Base-by-base conservation (phyloP, 2,329 filamentous ascomycete species). In the Colletotrichum gloeosporioides region DNA sequence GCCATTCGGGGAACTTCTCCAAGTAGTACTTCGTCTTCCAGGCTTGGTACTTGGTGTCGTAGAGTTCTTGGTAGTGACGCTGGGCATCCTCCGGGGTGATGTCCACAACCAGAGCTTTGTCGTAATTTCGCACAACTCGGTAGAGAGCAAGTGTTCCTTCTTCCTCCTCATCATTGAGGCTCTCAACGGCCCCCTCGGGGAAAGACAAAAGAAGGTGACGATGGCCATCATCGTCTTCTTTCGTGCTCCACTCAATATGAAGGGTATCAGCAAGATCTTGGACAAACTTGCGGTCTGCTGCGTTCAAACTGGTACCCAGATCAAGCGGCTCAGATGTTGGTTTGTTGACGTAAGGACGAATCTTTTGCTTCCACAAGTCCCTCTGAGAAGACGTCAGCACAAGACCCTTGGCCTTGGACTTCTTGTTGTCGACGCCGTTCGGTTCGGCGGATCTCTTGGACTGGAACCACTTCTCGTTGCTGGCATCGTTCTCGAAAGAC, bases 21-120 rank as follows among this genome's bases (percentile, higher is more conserved):
- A 91, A 89, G 85, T 99, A 99, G 86, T 99, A 98, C 77, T 95
- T 93, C 84, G 98, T 93, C 87, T 98, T 99, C 97, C 97, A 99
- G 73, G 93, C 91, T 77, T 93, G 89, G 82, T 99, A 99, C 82
- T 98, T 98, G 79, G 95, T 88, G 80, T 98, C 93, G 84, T 99
- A 99, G 80, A 97, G 93, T 83, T 93, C 90, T 80, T 98, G 92
- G 84, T 96, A 94, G 22, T 93, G 91, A 66, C 92, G 90, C 83
- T 97, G 93, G 18, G 94, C 94, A 81, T 98, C 94, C 79, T 96
- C 95, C 2, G 93, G 87, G 3, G 94, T 94, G 64, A 95, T 86
- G 80, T 99, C 96, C 53, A 97, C 89, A 29, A 98, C 92, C 81
- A 95, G 92, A 27, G 97, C 97, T 79, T 95, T 96, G 81, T 99